Percentiles rank a stretch among this genome's conserved stretches.
Evolutionary conservation across 1,139 yeast genomes (phyloP).

Genomic region (Pichia sp.): DNA sequence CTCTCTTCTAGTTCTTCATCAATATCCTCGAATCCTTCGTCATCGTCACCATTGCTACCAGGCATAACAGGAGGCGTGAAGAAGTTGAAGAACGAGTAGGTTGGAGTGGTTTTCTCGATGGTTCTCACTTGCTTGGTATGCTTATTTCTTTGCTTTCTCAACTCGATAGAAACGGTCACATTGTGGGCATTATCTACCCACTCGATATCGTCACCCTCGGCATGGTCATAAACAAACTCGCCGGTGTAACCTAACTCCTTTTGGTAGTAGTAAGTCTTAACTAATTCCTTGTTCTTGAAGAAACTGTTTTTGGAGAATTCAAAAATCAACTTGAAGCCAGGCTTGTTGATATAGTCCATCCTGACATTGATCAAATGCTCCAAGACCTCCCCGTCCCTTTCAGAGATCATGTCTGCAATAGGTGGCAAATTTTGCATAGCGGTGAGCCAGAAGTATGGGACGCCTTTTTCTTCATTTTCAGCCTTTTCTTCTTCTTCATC

Average conservation of each 20-base stretch:
- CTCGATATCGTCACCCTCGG: slow-evolving; percentile 81
- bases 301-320: slow-evolving; percentile 75
- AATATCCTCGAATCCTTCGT: slow-evolving; percentile 54
- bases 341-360: slow-evolving; percentile 77
- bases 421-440: slow-evolving; percentile 84
- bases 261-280: slow-evolving; percentile 90
- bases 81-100: slow-evolving; percentile 91
- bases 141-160: slow-evolving; percentile 96
- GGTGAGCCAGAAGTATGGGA: slow-evolving; percentile 96
- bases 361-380: slow-evolving; percentile 64
- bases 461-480: slow-evolving; percentile 49
- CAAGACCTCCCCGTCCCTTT: slow-evolving; percentile 84
- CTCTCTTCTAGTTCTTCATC: slow-evolving; percentile 77
- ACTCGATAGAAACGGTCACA: slow-evolving; percentile 82
- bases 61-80: slow-evolving; percentile 91
- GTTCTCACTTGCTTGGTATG: slow-evolving; percentile 96
- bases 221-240: slow-evolving; percentile 94
- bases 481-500: slow-evolving; percentile 34
- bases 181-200: slow-evolving; percentile 82
- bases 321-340: slow-evolving; percentile 86
- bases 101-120: slow-evolving; percentile 88
- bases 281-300: slow-evolving; percentile 65
- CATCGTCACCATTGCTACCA: slow-evolving; percentile 39
- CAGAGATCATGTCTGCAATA: slow-evolving; percentile 81
- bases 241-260: slow-evolving; percentile 93